Percentiles rank a stretch among this genome's conserved stretches.
These are phyloP conservation scores for Monosporascus sp. DNA, from an alignment of 2,329 filamentous ascomycete genomes.

Conservation along the genomic window DNA sequence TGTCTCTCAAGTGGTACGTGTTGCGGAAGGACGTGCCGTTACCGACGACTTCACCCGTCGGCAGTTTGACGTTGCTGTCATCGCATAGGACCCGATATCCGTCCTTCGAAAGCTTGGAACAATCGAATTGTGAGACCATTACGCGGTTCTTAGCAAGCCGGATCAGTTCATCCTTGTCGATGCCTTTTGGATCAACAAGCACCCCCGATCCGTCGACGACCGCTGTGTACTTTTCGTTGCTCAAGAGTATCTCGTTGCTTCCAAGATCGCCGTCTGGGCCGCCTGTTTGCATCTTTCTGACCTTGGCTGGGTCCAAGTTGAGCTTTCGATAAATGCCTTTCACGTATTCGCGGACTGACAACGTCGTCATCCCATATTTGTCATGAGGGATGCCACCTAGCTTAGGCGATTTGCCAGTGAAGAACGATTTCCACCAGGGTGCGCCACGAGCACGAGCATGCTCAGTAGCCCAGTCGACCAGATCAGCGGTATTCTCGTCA, in stretches of 20 bases:
- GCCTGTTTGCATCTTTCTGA: constrained; percentile 94
- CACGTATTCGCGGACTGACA: constrained; percentile 94
- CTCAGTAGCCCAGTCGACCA: constrained; percentile 98
- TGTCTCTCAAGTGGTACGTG: constrained; percentile 85
- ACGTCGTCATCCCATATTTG: constrained; percentile 92
- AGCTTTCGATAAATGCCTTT: constrained; percentile 96
- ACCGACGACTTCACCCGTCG: constrained; percentile 76
- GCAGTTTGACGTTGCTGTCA: constrained; percentile 82
- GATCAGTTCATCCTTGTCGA: constrained; percentile 76
- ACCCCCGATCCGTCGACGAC: constrained; percentile 97
- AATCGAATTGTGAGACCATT: constrained; percentile 87
- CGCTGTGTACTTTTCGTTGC: constrained; percentile 90
- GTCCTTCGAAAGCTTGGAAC: constrained; percentile 75
- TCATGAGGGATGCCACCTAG: constrained; percentile 97
- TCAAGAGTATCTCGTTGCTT: constrained; percentile 94
- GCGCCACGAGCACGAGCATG: constrained; percentile 83
- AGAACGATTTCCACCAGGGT: constrained; percentile 99
- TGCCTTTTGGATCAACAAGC: constrained; percentile 83
- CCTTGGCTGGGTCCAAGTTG: constrained; percentile 75
- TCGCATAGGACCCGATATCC: constrained; percentile 92
- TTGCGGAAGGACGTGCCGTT: constrained; percentile 97
- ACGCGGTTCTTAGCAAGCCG: constrained; percentile 78
- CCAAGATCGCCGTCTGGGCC: constrained; percentile 94
- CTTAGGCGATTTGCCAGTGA: constrained; percentile 96
- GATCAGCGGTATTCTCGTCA: constrained; percentile 95